Evolutionary conservation across 192 early-diverging fungal genomes (phyloP), one percentile per base, ranked within the genome.

Genomic region (Coemansia sp.): DNA sequence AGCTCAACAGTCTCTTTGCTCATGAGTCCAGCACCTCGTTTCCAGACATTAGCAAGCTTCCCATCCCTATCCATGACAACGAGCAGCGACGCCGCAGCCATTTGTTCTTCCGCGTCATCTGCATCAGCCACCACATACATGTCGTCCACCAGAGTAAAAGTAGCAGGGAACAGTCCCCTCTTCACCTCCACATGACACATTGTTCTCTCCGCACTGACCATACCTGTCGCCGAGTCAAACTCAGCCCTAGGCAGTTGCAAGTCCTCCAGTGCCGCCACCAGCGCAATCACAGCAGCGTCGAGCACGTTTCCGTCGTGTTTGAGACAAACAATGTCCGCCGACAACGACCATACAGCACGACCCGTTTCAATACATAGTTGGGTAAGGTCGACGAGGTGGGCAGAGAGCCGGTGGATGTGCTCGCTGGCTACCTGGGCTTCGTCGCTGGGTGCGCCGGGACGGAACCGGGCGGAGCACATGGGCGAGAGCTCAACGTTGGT

Each of bases 401-500:
- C 80, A 51, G 94, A 76, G 24, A 97, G 70, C 24, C 92, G 87
- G 71, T 92, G 76, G 27, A 98, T 81, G 38, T 88, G 86, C 71
- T 96, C 90, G 65, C 93, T 94, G 33, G 93, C 74, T 5, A 90
- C 89, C 80, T 97, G 96, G 13, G 94, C 90, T 36, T 90, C 87
- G 71, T 93, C 93, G 47, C 86, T 80, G 2, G 97, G 97, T 24
- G 96, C 88, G 16, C 96, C 95, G 16, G 93, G 89, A 40, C 88
- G 87, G 86, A 95, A 96, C 15, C 86, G 75, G n/a, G 93, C 85
- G 15, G 92, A 94, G 70, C 93, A 93, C 72, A 97, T 89, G n/a
- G 97, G 90, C 42, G 94, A 91, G 29, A 99, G 81, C 63, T 97
- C 95, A 10, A 99, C 79, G 69, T 98, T 99, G 3, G 95, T 93